Evolutionary conservation across 2,329 filamentous ascomycete genomes (phyloP), one percentile per base, ranked within the genome.

Genomic region (Rhytidhysteron rufulum): DNA sequence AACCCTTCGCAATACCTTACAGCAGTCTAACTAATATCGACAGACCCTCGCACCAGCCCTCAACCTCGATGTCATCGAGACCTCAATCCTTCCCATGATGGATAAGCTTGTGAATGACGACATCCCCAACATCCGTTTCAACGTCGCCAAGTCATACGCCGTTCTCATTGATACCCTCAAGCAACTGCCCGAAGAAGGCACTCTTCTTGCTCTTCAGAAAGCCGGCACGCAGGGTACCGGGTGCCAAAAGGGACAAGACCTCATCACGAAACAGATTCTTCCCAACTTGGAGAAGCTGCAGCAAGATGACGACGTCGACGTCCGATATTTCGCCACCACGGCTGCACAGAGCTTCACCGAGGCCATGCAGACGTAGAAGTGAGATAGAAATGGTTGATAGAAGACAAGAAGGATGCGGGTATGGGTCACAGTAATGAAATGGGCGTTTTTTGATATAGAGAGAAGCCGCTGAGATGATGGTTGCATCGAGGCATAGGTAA

Each of bases 71-170:
- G 91, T 97, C 44, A 95, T 98, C 65, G 84, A 88, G 60, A 85
- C 86, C 62, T 93, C 88, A 24, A 94, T 98, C 53, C 79, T 98
- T 17, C 93, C 93, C 29, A 97, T 98, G 77, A 81, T 98, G 63
- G 88, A 95, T 68, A 88, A 91, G 72, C 85, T 98, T 40, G 88
- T 94, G 38, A 79, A 81, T 33, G 93, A 98, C 62, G 89, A 94
- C 32, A 98, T 98, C 48, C 93, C 93, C 53, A 98, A 98, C 72
- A 98, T 98, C 64, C 88, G 93, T 37, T 98, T 98, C 79, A 98
- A 98, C 68, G 93, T 98, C 34, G 93, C 93, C 55, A 98, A 98
- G 75, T 97, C 93, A 34, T 98, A 97, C 63, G 82, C 83, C 17
- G 84, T 93, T 37, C 74, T 98, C 43, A 89, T 97, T 58, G 83